phyloP scores from a whole-genome alignment of 768 basidiomycete genomes.

The Austroboletus eburneus region DNA sequence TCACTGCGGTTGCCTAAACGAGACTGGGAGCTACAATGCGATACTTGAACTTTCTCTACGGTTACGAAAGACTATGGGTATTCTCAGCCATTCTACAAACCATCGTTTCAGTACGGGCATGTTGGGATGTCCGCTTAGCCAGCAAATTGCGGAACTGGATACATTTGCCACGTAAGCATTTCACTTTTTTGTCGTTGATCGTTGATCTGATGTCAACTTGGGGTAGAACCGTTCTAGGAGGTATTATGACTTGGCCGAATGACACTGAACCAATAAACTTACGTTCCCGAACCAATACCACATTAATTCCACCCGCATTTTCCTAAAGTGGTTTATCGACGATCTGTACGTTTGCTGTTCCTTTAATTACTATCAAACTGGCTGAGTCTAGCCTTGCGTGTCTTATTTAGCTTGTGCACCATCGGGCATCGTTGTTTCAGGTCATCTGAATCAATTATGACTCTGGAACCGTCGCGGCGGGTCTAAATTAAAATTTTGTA shows the following conservation, averaged over 20 bases:
- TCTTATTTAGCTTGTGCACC: no score
- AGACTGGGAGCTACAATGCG: slow-evolving; percentile 50
- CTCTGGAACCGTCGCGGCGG: slow-evolving; percentile 50
- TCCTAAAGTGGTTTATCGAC: slow-evolving; percentile 11
- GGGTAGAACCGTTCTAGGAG: slow-evolving; percentile 42
- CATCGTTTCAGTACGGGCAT: slow-evolving; percentile 32
- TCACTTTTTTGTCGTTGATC: not conserved
- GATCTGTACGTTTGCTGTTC: slow-evolving; percentile 17
- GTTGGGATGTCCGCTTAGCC: slow-evolving; percentile 38
- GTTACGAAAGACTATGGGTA: slow-evolving; percentile 55
- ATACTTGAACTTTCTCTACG: slow-evolving; percentile 63
- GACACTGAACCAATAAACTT: slow-evolving; percentile 14
- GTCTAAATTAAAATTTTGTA: slow-evolving; percentile 15
- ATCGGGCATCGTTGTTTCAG: slow-evolving; percentile 29
- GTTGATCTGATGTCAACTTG: slow-evolving; percentile 10
- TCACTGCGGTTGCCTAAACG: slow-evolving; percentile 58
- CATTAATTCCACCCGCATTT: slow-evolving; percentile 8
- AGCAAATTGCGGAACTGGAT: slow-evolving; percentile 48
- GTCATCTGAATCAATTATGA: slow-evolving; percentile 60
- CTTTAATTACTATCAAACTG: slow-evolving; percentile 15
- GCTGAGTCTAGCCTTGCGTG: no score
- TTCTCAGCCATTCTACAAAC: slow-evolving; percentile 45
- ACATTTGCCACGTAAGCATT: slow-evolving; percentile 48
- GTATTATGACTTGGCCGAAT: slow-evolving; percentile 25
- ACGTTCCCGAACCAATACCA: slow-evolving; percentile 14